phyloP scores from a whole-genome alignment of 257 asterid species.

The Gentiana macrophylla region DNA sequence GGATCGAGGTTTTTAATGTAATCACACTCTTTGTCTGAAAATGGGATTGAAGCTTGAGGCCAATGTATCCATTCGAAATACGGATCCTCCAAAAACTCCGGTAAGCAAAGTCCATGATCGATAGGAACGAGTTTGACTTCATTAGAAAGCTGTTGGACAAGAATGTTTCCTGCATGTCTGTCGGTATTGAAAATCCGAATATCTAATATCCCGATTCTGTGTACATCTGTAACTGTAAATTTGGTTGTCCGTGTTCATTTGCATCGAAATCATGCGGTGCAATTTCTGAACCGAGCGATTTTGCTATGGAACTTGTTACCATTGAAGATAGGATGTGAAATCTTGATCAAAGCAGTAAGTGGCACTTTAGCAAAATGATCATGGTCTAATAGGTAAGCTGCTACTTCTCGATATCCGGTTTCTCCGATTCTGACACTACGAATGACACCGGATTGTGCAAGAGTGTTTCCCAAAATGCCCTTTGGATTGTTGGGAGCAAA shows the following conservation, averaged over 20 bases:
- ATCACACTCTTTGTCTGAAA: conserved; percentile 8
- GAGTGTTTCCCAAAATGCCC: conserved; percentile 12
- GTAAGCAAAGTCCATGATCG: conserved; percentile 19
- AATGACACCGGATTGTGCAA: conserved; percentile 14
- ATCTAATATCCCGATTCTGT: conserved; percentile 15
- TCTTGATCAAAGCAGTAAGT: conserved; percentile 11
- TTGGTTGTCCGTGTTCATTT: conserved; percentile 12
- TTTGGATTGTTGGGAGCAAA: conserved; percentile 19
- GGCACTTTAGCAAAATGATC: conserved; percentile 16
- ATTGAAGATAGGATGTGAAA: conserved; percentile 15
- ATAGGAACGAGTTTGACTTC: conserved; percentile 13
- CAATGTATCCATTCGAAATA: conserved; percentile 17
- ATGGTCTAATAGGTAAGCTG: conserved; percentile 15
- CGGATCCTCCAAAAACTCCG: conserved; percentile 16
- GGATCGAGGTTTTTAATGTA: conserved; percentile 13
- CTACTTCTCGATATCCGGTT: conserved; percentile 16
- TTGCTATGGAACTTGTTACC: conserved; percentile 8
- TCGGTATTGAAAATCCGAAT: conserved; percentile 14
- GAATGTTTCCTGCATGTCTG: conserved; percentile 15
- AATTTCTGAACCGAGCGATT: conserved; percentile 13
- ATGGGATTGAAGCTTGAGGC: conserved; percentile 16
- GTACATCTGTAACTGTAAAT: conserved; percentile 12
- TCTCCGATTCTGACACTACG: conserved; percentile 13
- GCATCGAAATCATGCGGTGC: conserved; percentile 15
- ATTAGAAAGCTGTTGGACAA: conserved; percentile 8